These are phyloP conservation scores for Tetrahymena malaccensis DNA, from an alignment of 73 alveolate species.

Conservation along the genomic window DNA sequence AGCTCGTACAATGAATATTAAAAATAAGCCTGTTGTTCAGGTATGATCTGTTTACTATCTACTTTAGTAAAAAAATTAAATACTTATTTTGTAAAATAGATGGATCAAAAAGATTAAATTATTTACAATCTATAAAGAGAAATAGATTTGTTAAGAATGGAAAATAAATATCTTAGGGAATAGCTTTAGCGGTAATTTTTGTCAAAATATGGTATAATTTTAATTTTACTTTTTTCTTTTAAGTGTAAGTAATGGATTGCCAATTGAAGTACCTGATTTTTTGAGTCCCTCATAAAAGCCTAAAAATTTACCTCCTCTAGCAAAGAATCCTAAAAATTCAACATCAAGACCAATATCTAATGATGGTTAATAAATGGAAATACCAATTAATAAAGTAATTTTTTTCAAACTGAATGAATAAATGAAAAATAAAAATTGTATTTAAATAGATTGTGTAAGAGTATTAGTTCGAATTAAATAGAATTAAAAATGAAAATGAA, in stretches of 20 bases:
- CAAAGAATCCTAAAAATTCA: constrained; percentile 21
- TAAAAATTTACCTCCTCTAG: constrained; percentile 19
- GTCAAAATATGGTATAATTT: not conserved
- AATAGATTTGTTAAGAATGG: constrained; percentile 76
- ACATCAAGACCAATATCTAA: constrained; percentile 4
- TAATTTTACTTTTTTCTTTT: not conserved
- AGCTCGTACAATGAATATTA: constrained; percentile 93
- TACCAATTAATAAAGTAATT: constrained; percentile 29
- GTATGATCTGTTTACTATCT: not conserved
- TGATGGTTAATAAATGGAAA: constrained; percentile 1
- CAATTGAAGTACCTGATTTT: constrained; percentile 61
- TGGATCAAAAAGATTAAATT: constrained; percentile 91
- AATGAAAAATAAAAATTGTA: not conserved
- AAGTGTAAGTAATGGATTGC: constrained; percentile 70
- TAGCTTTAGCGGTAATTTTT: constrained; percentile 47
- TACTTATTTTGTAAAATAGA: constrained; percentile 7
- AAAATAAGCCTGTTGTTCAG: constrained; percentile 91
- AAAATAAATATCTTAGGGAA: constrained; percentile 88
- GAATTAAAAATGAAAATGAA: constrained; percentile 86
- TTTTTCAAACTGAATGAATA: not conserved
- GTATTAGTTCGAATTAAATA: constrained; percentile 70
- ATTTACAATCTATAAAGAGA: constrained; percentile 80
- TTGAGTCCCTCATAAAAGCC: not conserved
- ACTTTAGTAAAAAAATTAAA: not conserved
- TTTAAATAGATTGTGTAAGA: constrained; percentile 39